Conservation (phyloP, 352 stramenopile genomes). For the Pythium oligandrum region DNA sequence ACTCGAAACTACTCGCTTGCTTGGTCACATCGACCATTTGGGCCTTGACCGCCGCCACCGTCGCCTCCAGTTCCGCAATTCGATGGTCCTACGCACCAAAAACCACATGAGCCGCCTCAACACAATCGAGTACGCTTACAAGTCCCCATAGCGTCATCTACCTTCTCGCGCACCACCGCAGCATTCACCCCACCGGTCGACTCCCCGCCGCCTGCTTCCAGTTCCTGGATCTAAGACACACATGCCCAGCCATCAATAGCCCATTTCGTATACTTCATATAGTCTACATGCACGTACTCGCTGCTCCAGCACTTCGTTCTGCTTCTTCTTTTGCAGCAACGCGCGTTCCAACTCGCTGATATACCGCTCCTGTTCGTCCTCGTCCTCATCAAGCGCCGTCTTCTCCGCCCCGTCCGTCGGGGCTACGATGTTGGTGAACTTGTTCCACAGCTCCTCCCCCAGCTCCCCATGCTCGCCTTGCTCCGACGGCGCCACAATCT, state of each 20-base stretch:
- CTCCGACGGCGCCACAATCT: conserved; percentile 64
- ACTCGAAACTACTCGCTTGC: too few relatives aligned
- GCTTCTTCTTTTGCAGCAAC: conserved; percentile 70
- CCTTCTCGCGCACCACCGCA: too few relatives aligned
- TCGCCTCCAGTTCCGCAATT: too few relatives aligned
- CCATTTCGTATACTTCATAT: too few relatives aligned
- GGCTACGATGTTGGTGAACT: conserved; percentile 16
- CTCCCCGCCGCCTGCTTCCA: conserved; percentile 10
- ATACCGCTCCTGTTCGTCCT: conserved; percentile 74
- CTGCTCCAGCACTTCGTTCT: conserved; percentile 53
- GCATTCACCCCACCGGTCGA: too few relatives aligned
- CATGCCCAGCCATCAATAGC: not conserved
- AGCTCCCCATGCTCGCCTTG: conserved; percentile 9
- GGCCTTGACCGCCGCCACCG: too few relatives aligned
- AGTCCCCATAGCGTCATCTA: too few relatives aligned
- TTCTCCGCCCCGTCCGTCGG: not conserved
- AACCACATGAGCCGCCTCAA: too few relatives aligned
- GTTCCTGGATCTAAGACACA: conserved; percentile 13
- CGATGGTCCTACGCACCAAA: too few relatives aligned
- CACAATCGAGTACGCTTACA: too few relatives aligned
- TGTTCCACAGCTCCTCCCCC: conserved; percentile 16
- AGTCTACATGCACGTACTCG: conserved; percentile 20
- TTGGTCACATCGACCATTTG: too few relatives aligned
- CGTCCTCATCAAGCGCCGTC: conserved; percentile 16
- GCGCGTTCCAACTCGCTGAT: conserved; percentile 72